Evolutionary conservation across 2,329 filamentous ascomycete genomes (phyloP).

Genomic region (Paracoccidioides lutzii): DNA sequence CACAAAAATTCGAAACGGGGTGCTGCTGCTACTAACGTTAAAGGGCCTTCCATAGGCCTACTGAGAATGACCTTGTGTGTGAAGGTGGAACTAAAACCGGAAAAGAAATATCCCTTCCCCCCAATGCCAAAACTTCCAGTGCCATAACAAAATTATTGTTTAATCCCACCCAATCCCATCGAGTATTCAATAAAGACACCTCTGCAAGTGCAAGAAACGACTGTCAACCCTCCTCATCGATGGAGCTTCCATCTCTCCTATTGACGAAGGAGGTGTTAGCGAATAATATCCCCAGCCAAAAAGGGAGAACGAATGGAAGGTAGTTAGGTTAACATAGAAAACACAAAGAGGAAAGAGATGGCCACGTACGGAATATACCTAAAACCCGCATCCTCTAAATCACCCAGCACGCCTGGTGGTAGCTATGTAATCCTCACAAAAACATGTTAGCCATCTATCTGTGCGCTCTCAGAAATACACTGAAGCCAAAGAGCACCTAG

Average conservation of each 20-base stretch:
- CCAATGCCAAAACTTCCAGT: background rate
- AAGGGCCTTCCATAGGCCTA: too few species aligned
- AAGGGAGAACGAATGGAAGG: background rate
- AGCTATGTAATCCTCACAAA: slow-evolving; percentile 25
- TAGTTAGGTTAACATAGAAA: background rate
- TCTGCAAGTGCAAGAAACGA: too few species aligned
- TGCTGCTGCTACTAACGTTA: too few species aligned
- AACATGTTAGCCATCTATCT: background rate
- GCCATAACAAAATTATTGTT: background rate
- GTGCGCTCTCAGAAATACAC: background rate
- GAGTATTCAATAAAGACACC: background rate
- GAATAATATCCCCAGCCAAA: background rate
- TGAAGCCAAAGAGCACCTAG: background rate
- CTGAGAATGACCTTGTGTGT: too few species aligned
- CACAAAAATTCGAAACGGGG: too few species aligned
- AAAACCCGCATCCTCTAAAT: slow-evolving; percentile 46
- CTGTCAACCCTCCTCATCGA: slow-evolving; percentile 30
- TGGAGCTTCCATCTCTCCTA: slow-evolving; percentile 35
- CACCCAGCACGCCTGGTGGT: slow-evolving; percentile 44
- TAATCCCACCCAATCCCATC: background rate
- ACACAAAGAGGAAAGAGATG: background rate
- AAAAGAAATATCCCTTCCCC: background rate
- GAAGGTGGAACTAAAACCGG: background rate
- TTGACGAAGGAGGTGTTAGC: background rate
- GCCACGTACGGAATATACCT: slow-evolving; percentile 45